Base-by-base conservation (phyloP, 2,329 filamentous ascomycete species). In the Stromatinia cepivora region DNA sequence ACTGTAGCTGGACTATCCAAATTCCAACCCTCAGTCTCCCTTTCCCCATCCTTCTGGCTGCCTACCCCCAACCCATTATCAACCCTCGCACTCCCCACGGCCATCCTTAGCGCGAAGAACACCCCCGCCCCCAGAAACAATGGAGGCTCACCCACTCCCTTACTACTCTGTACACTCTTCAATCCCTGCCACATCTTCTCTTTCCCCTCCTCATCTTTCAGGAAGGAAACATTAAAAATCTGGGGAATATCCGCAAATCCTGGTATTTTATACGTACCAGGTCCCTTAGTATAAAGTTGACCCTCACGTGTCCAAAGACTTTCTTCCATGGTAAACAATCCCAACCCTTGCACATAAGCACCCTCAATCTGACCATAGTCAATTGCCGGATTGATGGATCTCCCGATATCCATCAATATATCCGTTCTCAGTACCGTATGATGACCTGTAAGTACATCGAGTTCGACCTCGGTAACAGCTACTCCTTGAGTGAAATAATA, bases 401-500 rank as follows among this genome's bases (percentile, higher is more conserved):
- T 86, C 0, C 92, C 92, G 0, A 98, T 93, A 76, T 98, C 94
- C 95, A 99, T 99, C 80, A 97, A 97, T 81, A 99, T 88, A 77
- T 99, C 95, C 1, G 93, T 92, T 25, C 94, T 89, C 3, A 92
- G 81, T 71, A 92, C 93, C 0, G 94, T 98, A 92, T 92, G 98
- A 72, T 95, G 92, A 52, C 95, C 95, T 0, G 95, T 98, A 28
- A 99, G 82, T 0, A 92, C 94, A 80, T 99, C 95, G 70, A 99
- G 85, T 80, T 98, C 92, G 11, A 97, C 93, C 80, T 98, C 95
- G 17, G 94, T 90, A 0, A 92, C 92, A 0, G 94, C 88, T 6
- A 98, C 94, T 77, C 92, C 90, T 78, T 92, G 94, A 0, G 94
- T 98, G 81, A 97, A 98, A 84, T 98, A 98, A 82, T 94, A 98